Evolutionary conservation across 805 yeast species (phyloP).

Genomic region (Yarrowia keelungensis): DNA sequence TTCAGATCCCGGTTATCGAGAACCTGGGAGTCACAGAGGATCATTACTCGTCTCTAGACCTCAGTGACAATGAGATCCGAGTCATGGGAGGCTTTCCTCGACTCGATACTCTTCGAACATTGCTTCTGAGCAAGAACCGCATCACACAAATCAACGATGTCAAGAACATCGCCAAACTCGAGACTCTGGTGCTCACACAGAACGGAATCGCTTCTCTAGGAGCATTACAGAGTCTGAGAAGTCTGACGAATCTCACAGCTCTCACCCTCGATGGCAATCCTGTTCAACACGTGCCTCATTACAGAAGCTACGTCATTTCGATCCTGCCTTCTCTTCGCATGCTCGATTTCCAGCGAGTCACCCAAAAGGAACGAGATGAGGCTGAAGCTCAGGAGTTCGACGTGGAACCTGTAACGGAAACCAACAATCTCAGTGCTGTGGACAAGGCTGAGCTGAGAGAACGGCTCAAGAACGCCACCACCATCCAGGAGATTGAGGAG

Average conservation of each 20-base stretch:
- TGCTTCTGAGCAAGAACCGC: conserved; percentile 70
- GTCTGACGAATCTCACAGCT: conserved; percentile 55
- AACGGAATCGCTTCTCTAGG: conserved; percentile 59
- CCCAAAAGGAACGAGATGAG: conserved; percentile 59
- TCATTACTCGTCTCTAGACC: conserved; percentile 65
- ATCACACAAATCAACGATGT: conserved; percentile 54
- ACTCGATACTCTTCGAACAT: conserved; percentile 55
- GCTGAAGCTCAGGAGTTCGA: conserved; percentile 50
- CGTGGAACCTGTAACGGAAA: conserved; percentile 55
- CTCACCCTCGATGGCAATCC: conserved; percentile 68
- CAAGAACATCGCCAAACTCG: conserved; percentile 56
- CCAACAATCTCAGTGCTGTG: conserved; percentile 41
- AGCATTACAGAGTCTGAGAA: conserved; percentile 53
- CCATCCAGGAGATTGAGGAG: conserved; percentile 74
- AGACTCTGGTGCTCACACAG: conserved; percentile 59
- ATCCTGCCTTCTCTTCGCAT: conserved; percentile 66
- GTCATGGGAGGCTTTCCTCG: conserved; percentile 60
- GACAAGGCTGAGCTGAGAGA: conserved; percentile 60
- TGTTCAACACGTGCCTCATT: conserved; percentile 57
- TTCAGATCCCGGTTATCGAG: conserved; percentile 55
- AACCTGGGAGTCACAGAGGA: conserved; percentile 54
- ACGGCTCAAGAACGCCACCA: conserved; percentile 66
- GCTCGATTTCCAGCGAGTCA: conserved; percentile 73
- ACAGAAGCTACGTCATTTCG: conserved; percentile 67
- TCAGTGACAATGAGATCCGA: conserved; percentile 75